Evolutionary conservation across 305 asterid genomes (phyloP).

Genomic region (Fraxinus angustifolia): DNA sequence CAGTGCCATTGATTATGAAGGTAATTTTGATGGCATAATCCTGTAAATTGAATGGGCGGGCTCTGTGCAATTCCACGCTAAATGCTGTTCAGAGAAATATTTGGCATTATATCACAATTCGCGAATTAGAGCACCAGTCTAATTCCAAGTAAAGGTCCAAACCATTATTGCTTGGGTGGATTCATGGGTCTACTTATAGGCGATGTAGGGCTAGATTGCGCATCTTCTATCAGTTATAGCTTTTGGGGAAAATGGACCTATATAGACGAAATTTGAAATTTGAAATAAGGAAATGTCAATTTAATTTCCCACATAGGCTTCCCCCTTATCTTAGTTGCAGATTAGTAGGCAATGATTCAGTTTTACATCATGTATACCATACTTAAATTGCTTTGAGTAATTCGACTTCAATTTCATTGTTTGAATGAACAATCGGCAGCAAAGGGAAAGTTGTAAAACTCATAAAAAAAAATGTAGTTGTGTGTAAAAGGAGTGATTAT

Average conservation of each 20-base stretch:
- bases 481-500: background rate
- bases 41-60: background rate
- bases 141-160: too few relatives aligned
- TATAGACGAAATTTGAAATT: background rate
- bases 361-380: background rate
- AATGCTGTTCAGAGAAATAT: background rate
- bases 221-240: background rate
- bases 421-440: conserved; percentile 3
- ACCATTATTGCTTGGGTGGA: background rate
- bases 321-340: conserved; percentile 5
- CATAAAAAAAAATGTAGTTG: background rate
- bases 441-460: background rate
- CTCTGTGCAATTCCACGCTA: background rate
- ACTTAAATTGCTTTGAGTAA: background rate
- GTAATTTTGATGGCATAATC: conserved; percentile 23
- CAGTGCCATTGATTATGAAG: conserved; percentile 11
- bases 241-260: background rate
- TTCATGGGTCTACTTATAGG: background rate
- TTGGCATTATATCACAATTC: background rate
- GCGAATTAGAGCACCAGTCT: background rate
- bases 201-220: background rate
- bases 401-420: conserved; percentile 4
- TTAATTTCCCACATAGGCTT: background rate
- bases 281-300: background rate
- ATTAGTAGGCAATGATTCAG: background rate